Conservation (phyloP, 2,329 filamentous ascomycete genomes). For the Helicocarpus griseus region DNA sequence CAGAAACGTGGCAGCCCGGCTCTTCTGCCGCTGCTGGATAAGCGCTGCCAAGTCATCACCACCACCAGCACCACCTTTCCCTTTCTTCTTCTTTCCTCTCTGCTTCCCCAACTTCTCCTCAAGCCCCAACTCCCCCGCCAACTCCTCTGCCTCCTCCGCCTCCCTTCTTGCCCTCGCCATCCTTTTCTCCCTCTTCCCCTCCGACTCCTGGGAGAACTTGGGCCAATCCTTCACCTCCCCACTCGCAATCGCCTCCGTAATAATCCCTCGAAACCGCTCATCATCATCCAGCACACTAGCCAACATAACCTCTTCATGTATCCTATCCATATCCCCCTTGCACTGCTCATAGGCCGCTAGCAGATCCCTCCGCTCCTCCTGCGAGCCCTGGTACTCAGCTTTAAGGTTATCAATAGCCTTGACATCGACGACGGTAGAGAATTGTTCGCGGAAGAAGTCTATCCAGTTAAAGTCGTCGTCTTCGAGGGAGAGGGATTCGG, state of each 20-base stretch:
- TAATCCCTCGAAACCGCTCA: slow-evolving; percentile 68
- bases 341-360: slow-evolving; percentile 63
- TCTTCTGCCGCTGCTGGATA: slow-evolving; percentile 62
- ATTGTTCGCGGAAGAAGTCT: slow-evolving; percentile 81
- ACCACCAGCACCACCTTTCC: slow-evolving; percentile 24
- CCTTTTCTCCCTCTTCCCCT: slow-evolving; percentile 51
- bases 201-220: slow-evolving; percentile 65
- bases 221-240: slow-evolving; percentile 58
- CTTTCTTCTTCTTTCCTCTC: slow-evolving; percentile 30
- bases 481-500: slow-evolving; percentile 62
- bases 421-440: slow-evolving; percentile 61
- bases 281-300: slow-evolving; percentile 79
- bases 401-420: slow-evolving; percentile 69
- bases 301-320: slow-evolving; percentile 81
- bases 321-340: slow-evolving; percentile 63
- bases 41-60: slow-evolving; percentile 55
- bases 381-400: slow-evolving; percentile 69
- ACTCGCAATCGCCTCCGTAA: slow-evolving; percentile 66
- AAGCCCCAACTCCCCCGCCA: slow-evolving; percentile 65
- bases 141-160: slow-evolving; percentile 61
- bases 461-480: slow-evolving; percentile 77
- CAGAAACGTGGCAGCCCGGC: slow-evolving; percentile 53
- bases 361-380: slow-evolving; percentile 73
- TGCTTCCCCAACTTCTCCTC: slow-evolving; percentile 51
- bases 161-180: slow-evolving; percentile 56